Evolutionary conservation across 1,284 basidiomycete genomes (phyloP), one percentile per base, ranked within the genome.

Genomic region (Moniliella sp.): DNA sequence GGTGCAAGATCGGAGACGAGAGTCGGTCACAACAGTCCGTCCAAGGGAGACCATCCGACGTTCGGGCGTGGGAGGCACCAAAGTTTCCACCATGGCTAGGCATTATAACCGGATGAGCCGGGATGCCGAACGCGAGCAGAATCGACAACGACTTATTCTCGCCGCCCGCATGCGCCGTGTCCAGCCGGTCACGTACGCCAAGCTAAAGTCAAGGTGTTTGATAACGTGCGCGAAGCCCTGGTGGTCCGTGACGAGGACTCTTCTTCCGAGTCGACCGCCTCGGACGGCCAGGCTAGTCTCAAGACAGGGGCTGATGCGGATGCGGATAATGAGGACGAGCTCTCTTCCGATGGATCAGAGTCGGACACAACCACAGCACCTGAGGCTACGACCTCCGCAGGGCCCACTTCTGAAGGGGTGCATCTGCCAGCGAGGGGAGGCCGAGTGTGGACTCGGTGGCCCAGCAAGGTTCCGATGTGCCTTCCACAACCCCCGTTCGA

Each of bases 141-240:
- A 53, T 33, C 25, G 45, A 17, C 63, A 65, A 33, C 64, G 64
- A 33, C 59, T 64, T n/a, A 48, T 67, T 10, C 51, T 59, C 5
- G 38, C 59, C 5, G 57, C 84, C 46, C 71, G 82, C n/a, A 76
- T 78, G 10, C 76, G 75, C 42, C 73, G 80, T 27, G 81, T 83
- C n/a, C 74, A 88, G 23, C 88, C 91, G 2, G 82, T 97, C 5
- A 78, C 4, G 76, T 76, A 18, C 78, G 84, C 3, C 73, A 76
- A 33, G 83, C 83, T 4, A 83, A 76, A 39, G 80, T 94, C 0
- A 76, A 86, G 53, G 73, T 94, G 23, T 73, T 93, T 28, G 76
- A 80, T 43, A 91, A 80, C 48, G 73, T 93, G 41, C 76, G 80
- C 50, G 84, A 93, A 50, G 86, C 81, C 0, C 80, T 93, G n/a